Evolutionary conservation across 1,139 yeast species (phyloP).

Genomic region (Suhomyces maxii): DNA sequence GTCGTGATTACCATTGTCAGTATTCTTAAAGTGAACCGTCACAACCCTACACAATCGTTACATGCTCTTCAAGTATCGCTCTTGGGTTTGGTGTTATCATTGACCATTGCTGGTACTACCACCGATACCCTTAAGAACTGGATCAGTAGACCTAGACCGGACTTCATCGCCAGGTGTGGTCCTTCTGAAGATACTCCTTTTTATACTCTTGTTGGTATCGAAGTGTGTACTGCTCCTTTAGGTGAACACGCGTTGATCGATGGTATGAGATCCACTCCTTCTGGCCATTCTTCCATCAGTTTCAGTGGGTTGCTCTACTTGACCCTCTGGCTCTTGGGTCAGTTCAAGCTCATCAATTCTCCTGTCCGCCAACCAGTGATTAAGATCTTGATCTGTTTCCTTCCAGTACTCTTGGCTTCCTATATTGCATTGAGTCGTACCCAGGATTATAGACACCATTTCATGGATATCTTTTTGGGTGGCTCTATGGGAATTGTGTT

Average conservation of each 20-base stretch:
- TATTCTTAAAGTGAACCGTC: constrained; percentile 23
- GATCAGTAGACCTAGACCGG: constrained; percentile 84
- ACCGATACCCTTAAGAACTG: constrained; percentile 70
- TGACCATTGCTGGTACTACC: constrained; percentile 44
- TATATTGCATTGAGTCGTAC: constrained; percentile 59
- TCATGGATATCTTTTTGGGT: constrained; percentile 65
- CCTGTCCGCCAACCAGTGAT: constrained; percentile 13
- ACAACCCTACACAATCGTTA: constrained; percentile 9
- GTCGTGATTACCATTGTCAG: constrained; percentile 33
- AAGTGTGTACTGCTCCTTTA: constrained; percentile 44
- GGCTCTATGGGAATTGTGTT: constrained; percentile 48
- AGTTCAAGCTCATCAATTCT: constrained; percentile 34
- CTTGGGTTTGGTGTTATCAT: constrained; percentile 52
- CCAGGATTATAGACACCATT: constrained; percentile 79
- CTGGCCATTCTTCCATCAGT: constrained; percentile 48
- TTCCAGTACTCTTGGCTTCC: constrained; percentile 19
- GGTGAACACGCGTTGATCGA: constrained; percentile 32
- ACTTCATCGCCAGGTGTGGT: constrained; percentile 68
- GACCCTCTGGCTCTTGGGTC: constrained; percentile 62
- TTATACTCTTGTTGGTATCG: constrained; percentile 39
- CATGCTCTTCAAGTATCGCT: constrained; percentile 49
- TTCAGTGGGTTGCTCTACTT: constrained; percentile 42
- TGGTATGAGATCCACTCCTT: constrained; percentile 50
- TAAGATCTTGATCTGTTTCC: constrained; percentile 10
- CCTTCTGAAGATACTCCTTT: constrained; percentile 41